phyloP scores from a whole-genome alignment of 1,284 basidiomycete genomes.

The Sutorius eximius region DNA sequence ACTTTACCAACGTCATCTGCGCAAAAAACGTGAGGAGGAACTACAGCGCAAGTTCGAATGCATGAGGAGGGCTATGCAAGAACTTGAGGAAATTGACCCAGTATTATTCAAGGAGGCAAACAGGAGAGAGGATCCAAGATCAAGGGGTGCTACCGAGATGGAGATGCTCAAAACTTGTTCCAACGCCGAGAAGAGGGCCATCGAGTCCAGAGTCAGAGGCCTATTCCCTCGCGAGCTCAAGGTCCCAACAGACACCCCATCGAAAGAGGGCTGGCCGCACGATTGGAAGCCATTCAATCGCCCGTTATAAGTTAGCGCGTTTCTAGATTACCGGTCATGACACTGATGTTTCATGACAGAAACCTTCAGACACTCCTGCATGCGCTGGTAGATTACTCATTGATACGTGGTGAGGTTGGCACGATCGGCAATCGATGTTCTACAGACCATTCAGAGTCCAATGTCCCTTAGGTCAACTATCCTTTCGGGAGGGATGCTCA shows the following conservation, averaged over 20 bases:
- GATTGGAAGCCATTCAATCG: conserved; percentile 68
- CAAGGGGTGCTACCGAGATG: conserved; percentile 55
- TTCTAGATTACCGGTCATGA: background rate
- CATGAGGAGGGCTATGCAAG: conserved; percentile 81
- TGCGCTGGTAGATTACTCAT: background rate
- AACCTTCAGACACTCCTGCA: background rate
- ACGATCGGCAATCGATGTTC: conserved; percentile 4
- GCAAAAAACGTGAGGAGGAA: conserved; percentile 67
- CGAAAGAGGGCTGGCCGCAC: conserved; percentile 75
- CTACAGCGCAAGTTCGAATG: conserved; percentile 71
- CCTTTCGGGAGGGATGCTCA: conserved; percentile 33
- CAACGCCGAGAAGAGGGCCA: conserved; percentile 64
- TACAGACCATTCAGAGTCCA: conserved; percentile 22
- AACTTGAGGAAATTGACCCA: conserved; percentile 67
- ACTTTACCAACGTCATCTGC: conserved; percentile 73
- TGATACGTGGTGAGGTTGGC: conserved; percentile 1
- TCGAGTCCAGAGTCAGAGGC: conserved; percentile 78
- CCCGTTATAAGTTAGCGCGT: conserved; percentile 37
- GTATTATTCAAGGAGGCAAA: conserved; percentile 75
- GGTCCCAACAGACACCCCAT: conserved; percentile 76
- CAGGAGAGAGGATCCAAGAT: conserved; percentile 70
- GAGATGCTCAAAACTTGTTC: conserved; percentile 62
- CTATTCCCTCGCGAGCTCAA: conserved; percentile 82
- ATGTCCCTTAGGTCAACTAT: conserved; percentile 32
- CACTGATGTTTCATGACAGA: conserved; percentile 7